Evolutionary conservation across 2,329 filamentous ascomycete genomes (phyloP).

Genomic region (Elsinoe ampelina): DNA sequence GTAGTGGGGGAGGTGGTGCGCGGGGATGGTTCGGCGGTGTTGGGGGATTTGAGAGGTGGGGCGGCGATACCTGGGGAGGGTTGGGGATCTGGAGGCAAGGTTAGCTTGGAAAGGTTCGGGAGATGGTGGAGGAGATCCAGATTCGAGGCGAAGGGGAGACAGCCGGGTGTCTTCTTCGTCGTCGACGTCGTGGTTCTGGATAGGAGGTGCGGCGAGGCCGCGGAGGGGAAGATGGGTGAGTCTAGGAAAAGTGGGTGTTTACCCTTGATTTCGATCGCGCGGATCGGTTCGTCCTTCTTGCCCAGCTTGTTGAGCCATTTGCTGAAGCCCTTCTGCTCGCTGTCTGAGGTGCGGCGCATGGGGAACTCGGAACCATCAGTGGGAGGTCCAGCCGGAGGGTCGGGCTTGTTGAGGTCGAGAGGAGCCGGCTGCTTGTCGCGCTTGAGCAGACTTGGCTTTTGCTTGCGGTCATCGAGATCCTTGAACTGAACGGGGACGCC

Average conservation of each 20-base stretch:
- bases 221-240: conserved; percentile 18
- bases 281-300: conserved; percentile 39
- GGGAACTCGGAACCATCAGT: conserved; percentile 35
- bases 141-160: not conserved
- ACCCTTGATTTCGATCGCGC: conserved; percentile 30
- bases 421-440: conserved; percentile 26
- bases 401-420: conserved; percentile 14
- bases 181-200: not conserved
- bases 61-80: conserved; percentile 8
- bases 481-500: conserved; percentile 13
- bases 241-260: conserved; percentile 15
- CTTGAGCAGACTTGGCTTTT: conserved; percentile 21
- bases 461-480: conserved; percentile 16
- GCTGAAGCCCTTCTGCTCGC: conserved; percentile 35
- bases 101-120: conserved; percentile 9
- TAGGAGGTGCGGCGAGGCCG: conserved; percentile 13
- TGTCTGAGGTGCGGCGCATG: conserved; percentile 27
- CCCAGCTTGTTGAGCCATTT: conserved; percentile 47
- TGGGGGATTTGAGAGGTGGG: conserved; percentile 2
- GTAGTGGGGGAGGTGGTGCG: conserved; percentile 20
- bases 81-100: not conserved
- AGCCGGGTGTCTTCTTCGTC: not conserved
- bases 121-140: not conserved
- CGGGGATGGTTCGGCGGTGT: not conserved
- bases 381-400: conserved; percentile 16